These are phyloP conservation scores for Oxyria digyna DNA, from an alignment of 148 eudicot species.

Conservation along the genomic window DNA sequence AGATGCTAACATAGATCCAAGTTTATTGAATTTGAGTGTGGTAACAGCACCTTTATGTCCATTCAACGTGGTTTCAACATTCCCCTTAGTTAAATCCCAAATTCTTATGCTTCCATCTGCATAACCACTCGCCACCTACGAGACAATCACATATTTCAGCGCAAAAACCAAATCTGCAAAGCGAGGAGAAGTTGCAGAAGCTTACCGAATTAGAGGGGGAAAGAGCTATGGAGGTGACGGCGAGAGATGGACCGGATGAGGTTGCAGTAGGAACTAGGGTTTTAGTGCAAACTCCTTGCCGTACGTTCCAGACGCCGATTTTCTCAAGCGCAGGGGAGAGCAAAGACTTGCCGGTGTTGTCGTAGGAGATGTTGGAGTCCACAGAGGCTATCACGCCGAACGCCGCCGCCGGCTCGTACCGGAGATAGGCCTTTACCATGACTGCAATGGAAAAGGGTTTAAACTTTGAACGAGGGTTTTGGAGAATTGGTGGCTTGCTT, in stretches of 20 bases:
- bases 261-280: constrained; percentile 46
- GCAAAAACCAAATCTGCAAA: not conserved
- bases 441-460: not conserved
- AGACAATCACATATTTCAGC: not conserved
- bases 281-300: constrained; percentile 55
- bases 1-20: constrained; percentile 81
- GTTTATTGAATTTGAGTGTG: constrained; percentile 56
- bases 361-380: constrained; percentile 64
- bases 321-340: constrained; percentile 77
- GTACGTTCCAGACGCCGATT: constrained; percentile 75
- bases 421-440: constrained; percentile 86
- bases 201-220: constrained; percentile 50
- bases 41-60: constrained; percentile 94
- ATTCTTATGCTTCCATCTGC: constrained; percentile 93
- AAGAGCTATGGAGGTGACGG: constrained; percentile 61
- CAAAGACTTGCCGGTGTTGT: constrained; percentile 62
- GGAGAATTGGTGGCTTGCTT: not conserved
- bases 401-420: constrained; percentile 65
- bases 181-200: not conserved
- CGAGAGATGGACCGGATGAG: constrained; percentile 55
- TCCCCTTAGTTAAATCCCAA: constrained; percentile 70
- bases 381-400: constrained; percentile 80
- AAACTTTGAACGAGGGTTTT: not conserved
- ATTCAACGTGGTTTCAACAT: constrained; percentile 84
- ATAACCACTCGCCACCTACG: constrained; percentile 86